Conservation (phyloP, 2,329 filamentous ascomycete species). For the Colletotrichum godetiae region DNA sequence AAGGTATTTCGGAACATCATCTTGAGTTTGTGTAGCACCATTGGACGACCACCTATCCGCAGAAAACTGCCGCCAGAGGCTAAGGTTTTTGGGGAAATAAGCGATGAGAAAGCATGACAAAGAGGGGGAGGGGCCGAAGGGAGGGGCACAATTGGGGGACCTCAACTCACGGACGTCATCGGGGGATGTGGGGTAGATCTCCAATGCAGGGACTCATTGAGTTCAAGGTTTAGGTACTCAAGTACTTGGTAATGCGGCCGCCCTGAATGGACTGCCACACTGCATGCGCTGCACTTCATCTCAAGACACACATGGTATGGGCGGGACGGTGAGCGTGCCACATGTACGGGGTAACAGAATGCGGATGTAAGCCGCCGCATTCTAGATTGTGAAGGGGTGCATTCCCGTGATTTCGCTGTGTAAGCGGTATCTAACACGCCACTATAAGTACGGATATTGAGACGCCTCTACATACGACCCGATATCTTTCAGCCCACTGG, state of each 20-base stretch:
- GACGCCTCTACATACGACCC: background rate
- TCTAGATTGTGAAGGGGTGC: background rate
- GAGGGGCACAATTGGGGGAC: conserved; percentile 15
- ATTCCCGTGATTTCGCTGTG: background rate
- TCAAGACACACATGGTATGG: background rate
- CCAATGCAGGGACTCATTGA: background rate
- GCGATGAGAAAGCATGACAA: conserved; percentile 36
- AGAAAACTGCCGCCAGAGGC: conserved; percentile 17
- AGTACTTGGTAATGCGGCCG: background rate
- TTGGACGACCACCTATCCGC: background rate
- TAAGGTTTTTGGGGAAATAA: conserved; percentile 24
- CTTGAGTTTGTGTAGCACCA: background rate
- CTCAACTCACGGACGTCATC: conserved; percentile 14
- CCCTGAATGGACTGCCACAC: background rate
- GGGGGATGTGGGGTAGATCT: conserved; percentile 6
- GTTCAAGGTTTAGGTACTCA: too few relatives aligned
- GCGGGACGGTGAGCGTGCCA: background rate
- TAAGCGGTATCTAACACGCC: background rate
- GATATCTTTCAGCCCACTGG: background rate
- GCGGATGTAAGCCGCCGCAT: background rate
- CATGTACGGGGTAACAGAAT: background rate
- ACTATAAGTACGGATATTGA: background rate
- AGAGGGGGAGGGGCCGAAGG: conserved; percentile 15
- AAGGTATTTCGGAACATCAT: background rate
- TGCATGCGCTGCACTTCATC: conserved; percentile 16